These are phyloP conservation scores for Alopecurus myosuroides DNA, from an alignment of 176 grass and related monocot genomes.

Conservation along the genomic window DNA sequence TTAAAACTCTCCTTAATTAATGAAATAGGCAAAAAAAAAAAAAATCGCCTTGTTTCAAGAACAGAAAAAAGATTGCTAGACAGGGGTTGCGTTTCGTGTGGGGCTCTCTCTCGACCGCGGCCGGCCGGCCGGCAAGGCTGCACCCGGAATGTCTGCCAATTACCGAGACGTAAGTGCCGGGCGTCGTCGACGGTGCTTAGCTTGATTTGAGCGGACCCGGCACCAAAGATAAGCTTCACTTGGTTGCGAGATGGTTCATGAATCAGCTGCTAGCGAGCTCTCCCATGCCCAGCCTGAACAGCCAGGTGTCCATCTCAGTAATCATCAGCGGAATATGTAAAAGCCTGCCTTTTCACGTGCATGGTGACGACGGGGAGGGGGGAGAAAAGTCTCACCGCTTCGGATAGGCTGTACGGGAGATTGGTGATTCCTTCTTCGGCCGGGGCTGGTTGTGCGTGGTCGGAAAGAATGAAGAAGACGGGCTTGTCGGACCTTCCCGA, in stretches of 20 bases:
- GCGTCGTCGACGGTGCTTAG: background rate
- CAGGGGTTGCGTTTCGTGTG: background rate
- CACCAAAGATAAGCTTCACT: background rate
- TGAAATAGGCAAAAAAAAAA: too few species aligned
- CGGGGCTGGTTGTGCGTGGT: conserved; percentile 2
- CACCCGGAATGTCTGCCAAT: conserved; percentile 24
- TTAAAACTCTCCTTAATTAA: too few species aligned
- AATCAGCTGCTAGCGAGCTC: background rate
- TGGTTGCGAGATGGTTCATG: background rate
- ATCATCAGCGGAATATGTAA: background rate
- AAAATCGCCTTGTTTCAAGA: too few species aligned
- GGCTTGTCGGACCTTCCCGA: conserved; percentile 6
- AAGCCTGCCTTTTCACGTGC: background rate
- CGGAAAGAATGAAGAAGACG: conserved; percentile 50
- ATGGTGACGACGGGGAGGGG: conserved; percentile 18
- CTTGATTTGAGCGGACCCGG: conserved; percentile 13
- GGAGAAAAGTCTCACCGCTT: conserved; percentile 19
- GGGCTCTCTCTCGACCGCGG: background rate
- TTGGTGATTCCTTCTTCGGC: background rate
- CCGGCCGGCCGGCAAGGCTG: background rate
- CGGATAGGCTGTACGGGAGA: background rate
- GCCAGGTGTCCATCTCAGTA: background rate
- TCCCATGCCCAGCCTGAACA: background rate
- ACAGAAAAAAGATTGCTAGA: too few species aligned
- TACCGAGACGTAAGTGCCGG: background rate